These are phyloP conservation scores for Penicillium sp. DNA, from an alignment of 2,329 filamentous ascomycete genomes.

Conservation along the genomic window DNA sequence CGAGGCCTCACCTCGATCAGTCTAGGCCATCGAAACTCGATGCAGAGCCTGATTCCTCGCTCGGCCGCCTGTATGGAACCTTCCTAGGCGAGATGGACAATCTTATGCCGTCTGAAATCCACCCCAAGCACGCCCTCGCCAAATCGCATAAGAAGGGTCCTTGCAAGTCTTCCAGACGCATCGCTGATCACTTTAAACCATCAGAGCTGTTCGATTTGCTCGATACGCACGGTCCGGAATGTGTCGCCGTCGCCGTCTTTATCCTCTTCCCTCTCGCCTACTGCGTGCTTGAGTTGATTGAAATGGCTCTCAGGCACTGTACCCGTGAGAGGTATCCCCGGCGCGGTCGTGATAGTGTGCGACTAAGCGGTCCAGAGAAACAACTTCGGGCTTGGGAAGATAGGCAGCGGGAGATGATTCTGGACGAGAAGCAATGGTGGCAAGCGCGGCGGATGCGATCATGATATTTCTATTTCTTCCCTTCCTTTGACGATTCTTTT, in stretches of 20 bases:
- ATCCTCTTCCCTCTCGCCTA: constrained; percentile 26
- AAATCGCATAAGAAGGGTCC: neutral
- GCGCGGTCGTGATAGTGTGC: constrained; percentile 22
- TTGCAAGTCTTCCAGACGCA: neutral
- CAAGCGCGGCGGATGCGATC: neutral
- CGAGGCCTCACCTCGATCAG: neutral
- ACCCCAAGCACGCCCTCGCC: neutral
- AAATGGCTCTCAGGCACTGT: constrained; percentile 13
- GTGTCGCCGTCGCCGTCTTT: constrained; percentile 25
- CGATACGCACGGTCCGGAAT: constrained; percentile 27
- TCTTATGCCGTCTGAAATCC: neutral
- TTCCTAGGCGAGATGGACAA: constrained; percentile 9
- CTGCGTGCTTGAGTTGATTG: constrained; percentile 22
- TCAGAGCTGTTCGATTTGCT: constrained; percentile 14
- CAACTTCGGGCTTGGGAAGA: constrained; percentile 22
- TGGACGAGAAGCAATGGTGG: constrained; percentile 21
- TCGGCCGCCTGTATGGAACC: constrained; percentile 10
- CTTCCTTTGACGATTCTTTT: neutral
- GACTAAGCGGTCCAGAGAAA: constrained; percentile 23
- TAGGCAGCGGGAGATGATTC: constrained; percentile 21
- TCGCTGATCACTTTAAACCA: constrained; percentile 3
- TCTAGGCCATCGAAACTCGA: neutral
- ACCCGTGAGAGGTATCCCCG: constrained; percentile 21
- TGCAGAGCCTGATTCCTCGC: constrained; percentile 4
- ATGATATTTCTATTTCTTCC: neutral